Evolutionary conservation across 2,329 filamentous ascomycete species (phyloP).

Genomic region (Fusarium gaditjirri): DNA sequence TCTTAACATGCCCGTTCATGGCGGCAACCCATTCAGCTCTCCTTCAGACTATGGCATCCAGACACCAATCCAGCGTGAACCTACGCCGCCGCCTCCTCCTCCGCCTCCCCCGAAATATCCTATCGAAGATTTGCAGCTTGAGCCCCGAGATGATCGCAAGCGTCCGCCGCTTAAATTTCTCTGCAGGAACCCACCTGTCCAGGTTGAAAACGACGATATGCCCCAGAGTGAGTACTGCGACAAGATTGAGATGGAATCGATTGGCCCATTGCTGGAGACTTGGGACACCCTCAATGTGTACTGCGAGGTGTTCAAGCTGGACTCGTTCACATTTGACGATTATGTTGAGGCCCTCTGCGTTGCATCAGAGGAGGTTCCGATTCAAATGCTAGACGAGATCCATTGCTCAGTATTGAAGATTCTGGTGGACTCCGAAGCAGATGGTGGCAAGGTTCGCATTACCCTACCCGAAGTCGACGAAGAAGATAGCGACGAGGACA

Average conservation of each 20-base stretch:
- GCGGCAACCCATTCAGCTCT: conserved; percentile 61
- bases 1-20: conserved; percentile 44
- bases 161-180: conserved; percentile 84
- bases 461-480: conserved; percentile 79
- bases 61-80: conserved; percentile 44
- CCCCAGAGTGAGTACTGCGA: conserved; percentile 27
- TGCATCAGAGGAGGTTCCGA: conserved; percentile 76
- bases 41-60: conserved; percentile 55
- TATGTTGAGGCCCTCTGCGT: conserved; percentile 89
- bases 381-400: conserved; percentile 88
- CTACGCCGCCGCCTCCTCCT: conserved; percentile 68
- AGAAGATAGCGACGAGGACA: conserved; percentile 73
- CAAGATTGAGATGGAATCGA: conserved; percentile 81
- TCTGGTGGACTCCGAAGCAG: conserved; percentile 78
- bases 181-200: conserved; percentile 70
- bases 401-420: conserved; percentile 93
- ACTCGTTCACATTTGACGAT: conserved; percentile 98
- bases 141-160: conserved; percentile 71
- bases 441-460: conserved; percentile 83
- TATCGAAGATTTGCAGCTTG: conserved; percentile 90
- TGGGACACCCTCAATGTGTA: conserved; percentile 99
- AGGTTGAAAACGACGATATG: conserved; percentile 52
- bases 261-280: conserved; percentile 87
- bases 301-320: conserved; percentile 90
- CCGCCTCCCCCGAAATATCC: conserved; percentile 90